These are phyloP conservation scores for Spinellus fusiger DNA, from an alignment of 192 early-diverging fungal genomes.

Conservation along the genomic window DNA sequence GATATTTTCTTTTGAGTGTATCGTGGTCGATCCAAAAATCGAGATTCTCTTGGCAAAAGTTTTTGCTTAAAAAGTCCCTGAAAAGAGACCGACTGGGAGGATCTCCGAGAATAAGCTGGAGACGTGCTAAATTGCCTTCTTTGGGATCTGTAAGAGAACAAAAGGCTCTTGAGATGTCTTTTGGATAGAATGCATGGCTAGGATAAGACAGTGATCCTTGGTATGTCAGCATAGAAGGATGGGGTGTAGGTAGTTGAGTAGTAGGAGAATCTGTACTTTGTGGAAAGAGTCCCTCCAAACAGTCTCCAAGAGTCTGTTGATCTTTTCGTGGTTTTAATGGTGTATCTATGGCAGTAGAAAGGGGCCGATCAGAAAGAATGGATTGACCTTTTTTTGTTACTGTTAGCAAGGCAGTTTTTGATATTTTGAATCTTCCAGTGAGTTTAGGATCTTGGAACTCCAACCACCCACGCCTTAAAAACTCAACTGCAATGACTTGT, in stretches of 20 bases:
- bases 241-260: neutral
- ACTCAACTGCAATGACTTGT: constrained; percentile 33
- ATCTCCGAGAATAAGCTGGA: constrained; percentile 57
- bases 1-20: constrained; percentile 40
- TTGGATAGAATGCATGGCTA: neutral
- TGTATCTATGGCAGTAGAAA: neutral
- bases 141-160: constrained; percentile 22
- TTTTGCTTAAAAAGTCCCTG: constrained; percentile 56
- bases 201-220: neutral
- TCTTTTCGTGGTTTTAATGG: neutral
- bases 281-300: neutral
- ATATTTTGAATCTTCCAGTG: neutral
- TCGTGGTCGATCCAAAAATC: constrained; percentile 58
- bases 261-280: neutral
- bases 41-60: constrained; percentile 70
- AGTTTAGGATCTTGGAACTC: constrained; percentile 20
- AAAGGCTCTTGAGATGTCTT: neutral
- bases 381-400: constrained; percentile 13
- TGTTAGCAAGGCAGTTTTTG: constrained; percentile 3
- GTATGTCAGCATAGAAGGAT: neutral
- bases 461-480: constrained; percentile 39
- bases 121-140: constrained; percentile 48
- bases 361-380: neutral
- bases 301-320: neutral
- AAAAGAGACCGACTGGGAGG: constrained; percentile 47